Base-by-base conservation (phyloP, 805 yeast species). In the Candida nitratophila region DNA sequence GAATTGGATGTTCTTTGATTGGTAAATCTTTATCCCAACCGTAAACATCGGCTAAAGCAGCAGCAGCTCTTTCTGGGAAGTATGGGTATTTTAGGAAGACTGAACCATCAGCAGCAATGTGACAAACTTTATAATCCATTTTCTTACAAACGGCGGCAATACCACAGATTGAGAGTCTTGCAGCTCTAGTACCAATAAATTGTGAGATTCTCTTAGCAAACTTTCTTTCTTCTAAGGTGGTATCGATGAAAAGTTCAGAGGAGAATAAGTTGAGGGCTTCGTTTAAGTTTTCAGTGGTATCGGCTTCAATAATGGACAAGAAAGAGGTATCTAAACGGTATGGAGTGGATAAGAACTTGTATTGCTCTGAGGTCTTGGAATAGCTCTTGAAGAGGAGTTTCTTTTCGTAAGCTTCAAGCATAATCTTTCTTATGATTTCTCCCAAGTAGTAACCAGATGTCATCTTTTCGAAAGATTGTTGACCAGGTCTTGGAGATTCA, bases 81-180 rank as follows among this genome's bases (percentile, higher is more conserved):
- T 81, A 85, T 44, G 99, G 98, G 72, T 93, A 93, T 69, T 80
- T 86, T 77, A 88, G 82, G 73, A 71, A 88, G 40, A 93, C 98
- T 16, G 97, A 88, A 56, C 99, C 99, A 64, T 93, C 99, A 50
- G 98, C 97, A 47, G 99, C 99, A 66, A 88, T 85, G 63, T 89
- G 96, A 45, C 82, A 87, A 39, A 83, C 76, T 50, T 66, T 65
- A 73, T 84, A 77, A 52, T 78, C 80, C 75, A 93, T 84, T 82
- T 93, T 93, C 65, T 83, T 79, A 64, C 95, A 85, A 56, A 88
- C 85, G 48, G 97, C 99, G 50, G 96, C 96, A 54, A 93, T 87
- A 66, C 99, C 99, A 71, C 97, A 90, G 49, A 89, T 84, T 20
- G 96, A 84, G 56, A 93, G 74, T 67, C 99, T 83, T 24, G 99